These are phyloP conservation scores for Cytidiella melzeri DNA, from an alignment of 768 basidiomycete genomes.

Conservation along the genomic window DNA sequence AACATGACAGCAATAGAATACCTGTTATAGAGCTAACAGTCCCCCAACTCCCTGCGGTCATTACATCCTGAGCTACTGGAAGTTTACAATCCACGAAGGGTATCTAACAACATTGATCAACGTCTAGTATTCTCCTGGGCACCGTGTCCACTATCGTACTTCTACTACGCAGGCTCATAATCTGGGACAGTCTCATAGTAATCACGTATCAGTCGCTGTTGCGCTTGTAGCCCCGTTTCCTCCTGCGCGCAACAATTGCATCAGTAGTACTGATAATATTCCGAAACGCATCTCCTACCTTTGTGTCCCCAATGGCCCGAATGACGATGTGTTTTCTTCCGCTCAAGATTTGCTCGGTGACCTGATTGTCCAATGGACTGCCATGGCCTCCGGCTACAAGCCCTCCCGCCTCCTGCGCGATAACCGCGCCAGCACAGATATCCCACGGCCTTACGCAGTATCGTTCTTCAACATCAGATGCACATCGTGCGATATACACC, in stretches of 20 bases:
- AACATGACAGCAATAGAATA: no score
- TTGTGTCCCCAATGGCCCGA: constrained; percentile 57
- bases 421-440: constrained; percentile 85
- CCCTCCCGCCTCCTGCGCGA: constrained; percentile 85
- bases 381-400: constrained; percentile 66
- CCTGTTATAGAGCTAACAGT: no score
- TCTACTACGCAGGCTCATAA: constrained; percentile 46
- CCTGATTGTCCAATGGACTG: constrained; percentile 35
- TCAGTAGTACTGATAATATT: not conserved
- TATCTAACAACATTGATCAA: no score
- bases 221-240: constrained; percentile 66
- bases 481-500: not conserved
- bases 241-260: constrained; percentile 19
- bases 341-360: constrained; percentile 62
- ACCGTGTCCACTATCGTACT: no score
- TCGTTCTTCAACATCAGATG: not conserved
- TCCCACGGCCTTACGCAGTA: constrained; percentile 63
- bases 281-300: constrained; percentile 25
- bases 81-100: no score
- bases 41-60: no score
- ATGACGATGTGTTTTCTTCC: constrained; percentile 82
- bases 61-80: no score
- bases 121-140: no score
- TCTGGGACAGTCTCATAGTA: constrained; percentile 83
- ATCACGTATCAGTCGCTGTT: constrained; percentile 75